Evolutionary conservation across 352 stramenopile genomes (phyloP).

Genomic region (Plasmopara halstedii): DNA sequence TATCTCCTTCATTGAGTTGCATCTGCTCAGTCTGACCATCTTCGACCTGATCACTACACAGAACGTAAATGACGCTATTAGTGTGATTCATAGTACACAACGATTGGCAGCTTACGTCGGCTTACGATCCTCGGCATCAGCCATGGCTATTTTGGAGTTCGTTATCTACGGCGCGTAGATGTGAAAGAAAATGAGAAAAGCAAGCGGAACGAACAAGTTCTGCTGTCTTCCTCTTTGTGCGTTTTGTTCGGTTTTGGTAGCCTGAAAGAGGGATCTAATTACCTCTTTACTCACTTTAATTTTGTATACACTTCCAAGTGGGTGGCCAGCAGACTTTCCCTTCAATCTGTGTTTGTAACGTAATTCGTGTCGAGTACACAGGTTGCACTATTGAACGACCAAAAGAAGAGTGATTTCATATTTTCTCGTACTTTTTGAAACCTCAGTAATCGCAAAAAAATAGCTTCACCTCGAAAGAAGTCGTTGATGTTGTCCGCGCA

Average conservation of each 20-base stretch:
- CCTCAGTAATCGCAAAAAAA: too few relatives aligned
- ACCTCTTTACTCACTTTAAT: constrained; percentile 32
- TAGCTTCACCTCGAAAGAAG: too few relatives aligned
- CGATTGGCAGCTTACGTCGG: constrained; percentile 27
- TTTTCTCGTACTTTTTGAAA: too few relatives aligned
- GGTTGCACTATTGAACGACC: too few relatives aligned
- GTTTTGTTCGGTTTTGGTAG: constrained; percentile 30
- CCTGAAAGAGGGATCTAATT: constrained; percentile 16
- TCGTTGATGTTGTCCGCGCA: too few relatives aligned
- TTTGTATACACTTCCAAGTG: constrained; percentile 64
- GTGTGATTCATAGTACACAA: not conserved
- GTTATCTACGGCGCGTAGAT: constrained; percentile 20
- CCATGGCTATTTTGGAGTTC: constrained; percentile 39
- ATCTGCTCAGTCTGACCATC: constrained; percentile 55
- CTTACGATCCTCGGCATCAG: constrained; percentile 74
- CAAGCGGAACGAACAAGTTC: constrained; percentile 14
- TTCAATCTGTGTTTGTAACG: not conserved
- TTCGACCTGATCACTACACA: constrained; percentile 44
- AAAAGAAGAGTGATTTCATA: too few relatives aligned
- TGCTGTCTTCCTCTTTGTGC: constrained; percentile 32
- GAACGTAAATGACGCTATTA: constrained; percentile 1
- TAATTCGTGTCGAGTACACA: not conserved
- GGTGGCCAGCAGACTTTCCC: constrained; percentile 37
- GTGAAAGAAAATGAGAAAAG: constrained; percentile 14
- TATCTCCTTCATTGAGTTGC: constrained; percentile 87